A percentile compares a stretch with the other conserved stretches of the same genome.
phyloP scores from a whole-genome alignment of 192 early-diverging fungal genomes.

The Diversispora eburnea region DNA sequence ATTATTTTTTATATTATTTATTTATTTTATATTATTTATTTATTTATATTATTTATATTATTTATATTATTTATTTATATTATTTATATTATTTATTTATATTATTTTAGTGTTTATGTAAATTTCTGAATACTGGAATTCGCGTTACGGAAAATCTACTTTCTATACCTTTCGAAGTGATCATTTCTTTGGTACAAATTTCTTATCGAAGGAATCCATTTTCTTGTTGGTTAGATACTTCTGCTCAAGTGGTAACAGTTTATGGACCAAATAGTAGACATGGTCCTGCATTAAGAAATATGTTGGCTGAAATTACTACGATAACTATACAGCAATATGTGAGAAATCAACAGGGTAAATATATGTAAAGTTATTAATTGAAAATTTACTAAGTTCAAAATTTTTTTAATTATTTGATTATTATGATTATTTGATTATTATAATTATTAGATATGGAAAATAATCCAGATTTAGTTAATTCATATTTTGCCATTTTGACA shows the following conservation, averaged over 20 bases:
- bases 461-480: constrained; percentile 48
- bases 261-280: constrained; percentile 44
- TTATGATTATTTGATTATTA: constrained; percentile 8
- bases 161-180: constrained; percentile 39
- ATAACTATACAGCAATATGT: constrained; percentile 31
- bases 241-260: constrained; percentile 44
- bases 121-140: constrained; percentile 47
- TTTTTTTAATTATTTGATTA: neutral
- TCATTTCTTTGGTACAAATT: constrained; percentile 38
- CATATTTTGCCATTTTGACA: constrained; percentile 48
- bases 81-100: too few relatives aligned
- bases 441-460: constrained; percentile 50
- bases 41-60: too few relatives aligned
- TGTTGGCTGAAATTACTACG: constrained; percentile 21
- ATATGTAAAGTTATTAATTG: constrained; percentile 19
- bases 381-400: neutral
- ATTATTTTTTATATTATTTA: too few relatives aligned
- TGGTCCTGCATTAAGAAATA: constrained; percentile 22
- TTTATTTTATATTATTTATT: too few relatives aligned
- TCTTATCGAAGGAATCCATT: constrained; percentile 37
- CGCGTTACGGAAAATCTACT: constrained; percentile 43
- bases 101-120: constrained; percentile 38
- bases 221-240: constrained; percentile 51
- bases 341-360: constrained; percentile 28
- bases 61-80: too few relatives aligned